These are phyloP conservation scores for Salinomyces thailandicus DNA, from an alignment of 2,329 filamentous ascomycete genomes.

Conservation along the genomic window DNA sequence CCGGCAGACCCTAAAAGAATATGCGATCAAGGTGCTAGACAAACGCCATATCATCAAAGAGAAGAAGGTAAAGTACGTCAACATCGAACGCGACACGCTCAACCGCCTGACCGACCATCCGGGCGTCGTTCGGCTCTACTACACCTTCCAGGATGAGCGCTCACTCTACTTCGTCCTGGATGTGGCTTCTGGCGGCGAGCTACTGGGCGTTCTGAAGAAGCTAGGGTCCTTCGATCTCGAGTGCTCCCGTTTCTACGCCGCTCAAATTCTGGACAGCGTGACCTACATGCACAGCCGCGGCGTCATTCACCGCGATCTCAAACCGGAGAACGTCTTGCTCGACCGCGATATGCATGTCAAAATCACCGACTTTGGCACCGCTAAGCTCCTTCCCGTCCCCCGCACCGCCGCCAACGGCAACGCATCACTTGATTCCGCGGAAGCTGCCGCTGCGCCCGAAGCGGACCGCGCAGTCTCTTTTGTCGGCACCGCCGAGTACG, in stretches of 20 bases:
- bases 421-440: neutral
- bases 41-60: slow-evolving; percentile 99
- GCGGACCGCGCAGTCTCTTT: slow-evolving; percentile 80
- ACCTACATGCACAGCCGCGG: slow-evolving; percentile 96
- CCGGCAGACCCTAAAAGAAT: slow-evolving; percentile 86
- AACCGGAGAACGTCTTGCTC: slow-evolving; percentile 91
- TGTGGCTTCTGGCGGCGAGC: slow-evolving; percentile 80
- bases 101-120: slow-evolving; percentile 94
- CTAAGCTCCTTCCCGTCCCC: slow-evolving; percentile 65
- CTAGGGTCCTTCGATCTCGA: slow-evolving; percentile 91
- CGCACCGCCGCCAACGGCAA: slow-evolving; percentile 28
- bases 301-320: slow-evolving; percentile 92
- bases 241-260: slow-evolving; percentile 86
- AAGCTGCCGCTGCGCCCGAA: slow-evolving; percentile 38
- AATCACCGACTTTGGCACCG: slow-evolving; percentile 96
- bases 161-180: slow-evolving; percentile 96
- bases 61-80: slow-evolving; percentile 99
- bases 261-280: slow-evolving; percentile 90
- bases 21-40: slow-evolving; percentile 95
- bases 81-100: slow-evolving; percentile 96
- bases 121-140: slow-evolving; percentile 91
- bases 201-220: slow-evolving; percentile 86
- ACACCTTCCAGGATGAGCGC: slow-evolving; percentile 94
- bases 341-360: slow-evolving; percentile 97
- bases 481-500: slow-evolving; percentile 94